phyloP scores from a whole-genome alignment of 2,329 filamentous ascomycete species.

The Trichophaea hybrida region DNA sequence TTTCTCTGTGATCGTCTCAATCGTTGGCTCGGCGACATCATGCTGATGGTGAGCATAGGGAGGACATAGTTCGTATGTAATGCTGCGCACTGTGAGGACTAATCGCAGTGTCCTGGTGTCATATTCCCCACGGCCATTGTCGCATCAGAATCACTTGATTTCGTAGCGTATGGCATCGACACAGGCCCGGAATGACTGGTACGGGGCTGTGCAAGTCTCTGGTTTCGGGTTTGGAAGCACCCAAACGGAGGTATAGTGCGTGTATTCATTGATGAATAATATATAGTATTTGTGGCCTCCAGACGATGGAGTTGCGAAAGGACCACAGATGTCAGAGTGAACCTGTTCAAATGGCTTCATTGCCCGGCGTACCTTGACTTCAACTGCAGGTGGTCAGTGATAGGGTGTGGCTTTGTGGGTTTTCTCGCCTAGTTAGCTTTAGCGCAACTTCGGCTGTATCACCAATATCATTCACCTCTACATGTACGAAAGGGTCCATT shows the following conservation, averaged over 20 bases:
- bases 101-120: neutral
- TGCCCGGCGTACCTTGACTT: neutral
- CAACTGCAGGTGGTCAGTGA: too few relatives aligned
- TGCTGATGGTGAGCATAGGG: constrained; percentile 4
- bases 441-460: too few relatives aligned
- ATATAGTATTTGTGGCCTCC: constrained; percentile 6
- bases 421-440: too few relatives aligned
- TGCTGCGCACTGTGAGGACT: neutral
- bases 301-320: neutral
- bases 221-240: constrained; percentile 1
- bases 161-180: neutral
- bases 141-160: neutral
- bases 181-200: neutral
- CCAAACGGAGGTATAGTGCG: neutral
- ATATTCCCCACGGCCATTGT: neutral
- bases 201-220: neutral
- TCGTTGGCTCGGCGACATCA: constrained; percentile 7
- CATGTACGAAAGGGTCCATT: too few relatives aligned
- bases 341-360: constrained; percentile 6
- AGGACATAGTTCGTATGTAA: neutral
- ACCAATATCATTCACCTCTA: too few relatives aligned
- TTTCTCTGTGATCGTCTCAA: neutral
- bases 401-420: too few relatives aligned
- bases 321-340: constrained; percentile 5
- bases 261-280: constrained; percentile 12